Base-by-base conservation (phyloP, 2,329 filamentous ascomycete genomes). In the Paecilomyces sp. region DNA sequence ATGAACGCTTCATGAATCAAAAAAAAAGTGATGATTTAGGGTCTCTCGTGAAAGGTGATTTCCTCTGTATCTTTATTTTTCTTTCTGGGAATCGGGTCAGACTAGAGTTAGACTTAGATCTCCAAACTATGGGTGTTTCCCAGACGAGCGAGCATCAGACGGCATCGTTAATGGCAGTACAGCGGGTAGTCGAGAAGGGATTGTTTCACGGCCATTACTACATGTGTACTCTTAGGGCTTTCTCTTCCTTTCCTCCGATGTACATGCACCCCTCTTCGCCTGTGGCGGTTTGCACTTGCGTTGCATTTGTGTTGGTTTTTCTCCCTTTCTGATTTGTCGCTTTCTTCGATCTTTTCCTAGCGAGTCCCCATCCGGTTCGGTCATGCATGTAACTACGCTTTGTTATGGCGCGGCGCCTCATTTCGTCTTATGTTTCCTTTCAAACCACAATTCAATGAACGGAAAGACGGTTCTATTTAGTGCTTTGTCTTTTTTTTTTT, bases 41-140 rank as follows among this genome's bases (percentile, higher is more conserved):
- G 59, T 67, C 68, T 59, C 60, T 64, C 51, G 22, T 30, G 22
- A 2, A 53, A 31, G 25, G 8, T 33, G 55, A 13, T 50, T 56
- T 54, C 22, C 18, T 52, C 15, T 55, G 15, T 33, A 24, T 55
- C 34, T 55, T 11, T 55, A 34, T 18, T 55, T 33, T 55, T 55
- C 11, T 22, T 34, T 18, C 15, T n/a, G 13, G 36, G 36, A 47
- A 47, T 47, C 36, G 15, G 36, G 36, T 47, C 36, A 47, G 36
- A 18, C 36, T 68, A 71, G 69, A 64, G 65, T 66, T 56, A 63
- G 58, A 61, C 41, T 65, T 63, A 57, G 54, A 59, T 64, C 34
- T 60, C 58, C 36, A 59, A 58, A 53, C 60, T 55, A 54, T 59
- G 56, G 50, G 54, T 33, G 63, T 55, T 62, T 64, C 55, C 11